A percentile compares a stretch with the other conserved stretches of the same genome.
phyloP scores from a whole-genome alignment of 352 stramenopile species.

The Elongisporangium undulatum region DNA sequence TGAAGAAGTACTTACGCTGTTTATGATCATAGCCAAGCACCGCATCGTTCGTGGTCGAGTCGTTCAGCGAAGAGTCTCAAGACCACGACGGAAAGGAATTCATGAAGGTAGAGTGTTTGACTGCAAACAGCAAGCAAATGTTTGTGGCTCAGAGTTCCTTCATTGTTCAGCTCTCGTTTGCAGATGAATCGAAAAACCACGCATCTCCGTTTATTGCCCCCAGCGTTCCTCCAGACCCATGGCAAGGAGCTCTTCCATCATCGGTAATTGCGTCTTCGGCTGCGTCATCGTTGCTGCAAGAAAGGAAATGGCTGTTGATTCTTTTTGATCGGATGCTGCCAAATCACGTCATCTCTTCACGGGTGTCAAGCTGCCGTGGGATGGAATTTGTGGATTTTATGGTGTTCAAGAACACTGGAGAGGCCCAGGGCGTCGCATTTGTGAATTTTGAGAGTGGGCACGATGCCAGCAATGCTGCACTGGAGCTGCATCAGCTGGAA shows the following conservation, averaged over 20 bases:
- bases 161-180: conserved; percentile 36
- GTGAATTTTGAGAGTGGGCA: conserved; percentile 65
- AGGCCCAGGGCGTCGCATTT: conserved; percentile 68
- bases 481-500: conserved; percentile 56
- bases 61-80: conserved; percentile 42
- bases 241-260: not conserved
- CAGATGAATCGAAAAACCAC: conserved; percentile 22
- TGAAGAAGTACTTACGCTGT: conserved; percentile 10
- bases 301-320: conserved; percentile 62
- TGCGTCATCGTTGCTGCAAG: conserved; percentile 10
- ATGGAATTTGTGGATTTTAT: conserved; percentile 87
- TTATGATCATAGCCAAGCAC: conserved; percentile 28
- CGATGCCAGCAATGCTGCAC: conserved; percentile 36
- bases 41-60: conserved; percentile 47
- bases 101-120: conserved; percentile 33
- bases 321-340: conserved; percentile 61
- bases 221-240: conserved; percentile 4
- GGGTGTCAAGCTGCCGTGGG: conserved; percentile 44
- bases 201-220: conserved; percentile 3
- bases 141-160: not conserved
- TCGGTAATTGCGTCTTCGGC: not conserved
- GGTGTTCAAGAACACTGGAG: conserved; percentile 49
- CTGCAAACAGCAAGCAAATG: not conserved
- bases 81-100: conserved; percentile 25
- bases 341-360: conserved; percentile 58